Evolutionary conservation across 768 basidiomycete species (phyloP).

Genomic region (Boletales sp.): DNA sequence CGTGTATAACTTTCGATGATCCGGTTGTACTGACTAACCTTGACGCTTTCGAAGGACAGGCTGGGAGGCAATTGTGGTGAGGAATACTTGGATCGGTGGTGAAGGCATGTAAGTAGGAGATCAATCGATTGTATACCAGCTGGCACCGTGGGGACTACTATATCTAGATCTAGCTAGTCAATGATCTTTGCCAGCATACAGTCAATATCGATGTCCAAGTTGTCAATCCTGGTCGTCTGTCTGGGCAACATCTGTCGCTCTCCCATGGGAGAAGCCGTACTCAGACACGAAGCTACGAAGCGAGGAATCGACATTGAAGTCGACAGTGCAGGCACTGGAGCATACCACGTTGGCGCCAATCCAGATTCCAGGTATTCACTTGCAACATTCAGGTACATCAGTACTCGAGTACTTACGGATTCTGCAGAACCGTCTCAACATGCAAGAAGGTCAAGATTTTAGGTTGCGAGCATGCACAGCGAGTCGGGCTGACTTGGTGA

Average conservation of each 20-base stretch:
- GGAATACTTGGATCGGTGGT: slow-evolving; percentile 77
- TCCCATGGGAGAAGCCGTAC: slow-evolving; percentile 89
- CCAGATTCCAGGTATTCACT: slow-evolving; percentile 71
- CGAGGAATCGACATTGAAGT: slow-evolving; percentile 66
- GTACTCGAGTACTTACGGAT: background rate
- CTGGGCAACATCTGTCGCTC: slow-evolving; percentile 87
- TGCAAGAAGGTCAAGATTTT: slow-evolving; percentile 58
- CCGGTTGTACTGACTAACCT: slow-evolving; percentile 41
- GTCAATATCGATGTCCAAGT: slow-evolving; percentile 20
- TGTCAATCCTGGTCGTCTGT: slow-evolving; percentile 73
- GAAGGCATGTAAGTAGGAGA: slow-evolving; percentile 52
- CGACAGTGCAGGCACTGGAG: slow-evolving; percentile 83
- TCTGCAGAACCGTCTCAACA: slow-evolving; percentile 58
- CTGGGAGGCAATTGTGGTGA: slow-evolving; percentile 87
- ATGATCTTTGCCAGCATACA: background rate
- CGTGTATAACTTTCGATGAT: background rate
- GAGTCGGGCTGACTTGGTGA: slow-evolving; percentile 1
- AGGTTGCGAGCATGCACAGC: background rate
- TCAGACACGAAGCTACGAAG: slow-evolving; percentile 61
- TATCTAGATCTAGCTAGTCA: no score
- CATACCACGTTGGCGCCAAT: slow-evolving; percentile 78
- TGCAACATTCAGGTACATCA: background rate
- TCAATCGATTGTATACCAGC: slow-evolving; percentile 2
- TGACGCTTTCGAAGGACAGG: slow-evolving; percentile 74
- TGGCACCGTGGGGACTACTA: background rate